Evolutionary conservation across 1,139 yeast species (phyloP), one percentile per base, ranked within the genome.

Genomic region (Taphrina populina): DNA sequence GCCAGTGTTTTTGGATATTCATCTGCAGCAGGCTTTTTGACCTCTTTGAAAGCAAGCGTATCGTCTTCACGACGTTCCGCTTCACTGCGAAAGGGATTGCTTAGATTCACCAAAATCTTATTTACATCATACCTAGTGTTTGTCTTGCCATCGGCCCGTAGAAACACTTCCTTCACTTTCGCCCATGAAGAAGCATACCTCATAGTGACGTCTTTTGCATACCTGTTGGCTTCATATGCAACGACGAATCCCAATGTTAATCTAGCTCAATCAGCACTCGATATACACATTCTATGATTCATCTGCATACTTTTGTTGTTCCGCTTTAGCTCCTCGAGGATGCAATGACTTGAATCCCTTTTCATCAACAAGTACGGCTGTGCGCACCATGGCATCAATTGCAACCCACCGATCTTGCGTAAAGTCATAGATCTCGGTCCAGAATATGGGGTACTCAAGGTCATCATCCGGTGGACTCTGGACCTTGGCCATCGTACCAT

Each of bases 371-470:
- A 34, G 29, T 17, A 43, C 49, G 8, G 41, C 52, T 21, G 78
- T 70, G 44, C 81, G 76, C 20, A 81, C 81, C 1, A 83, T 72
- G 0, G 96, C 94, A 64, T 92, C 97, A 1, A 88, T 75, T 2
- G 95, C 80, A 10, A 88, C 76, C 95, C 96, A 90, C 58, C 76
- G 78, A 58, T 80, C 76, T 59, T 30, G 29, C 4, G 76, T 79
- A 52, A 77, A 76, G 67, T 90, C 92, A 95, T 95, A 92, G 0
- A 87, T 95, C 67, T 92, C 98, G 17, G 82, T 82, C 98, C 98
- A 92, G 65, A 84, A 88, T 0, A 88, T 75, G 0, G 97, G 97
- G 64, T 73, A 83, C 4, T 67, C 65, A 0, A 79, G 71, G 19
- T 45, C 59, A 10, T 23, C 30, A 27, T 52, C 56, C n/a, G 30